A percentile compares a stretch with the other conserved stretches of the same genome.
These are phyloP conservation scores for Dactylorhiza incarnata DNA, from an alignment of 106 monocot genomes.

Conservation along the genomic window DNA sequence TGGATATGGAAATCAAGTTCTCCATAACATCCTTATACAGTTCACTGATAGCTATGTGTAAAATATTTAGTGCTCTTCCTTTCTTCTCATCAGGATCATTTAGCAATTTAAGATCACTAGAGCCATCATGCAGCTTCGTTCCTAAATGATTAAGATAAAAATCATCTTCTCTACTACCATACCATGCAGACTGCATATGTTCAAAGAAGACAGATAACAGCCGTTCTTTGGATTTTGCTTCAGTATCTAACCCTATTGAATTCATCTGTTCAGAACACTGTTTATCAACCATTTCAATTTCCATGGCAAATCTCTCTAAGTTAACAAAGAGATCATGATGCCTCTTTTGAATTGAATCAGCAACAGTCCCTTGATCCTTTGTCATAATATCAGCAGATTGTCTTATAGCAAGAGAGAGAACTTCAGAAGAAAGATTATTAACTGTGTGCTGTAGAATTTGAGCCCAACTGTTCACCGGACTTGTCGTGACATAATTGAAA, in stretches of 20 bases:
- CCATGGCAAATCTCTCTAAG: slow-evolving; percentile 49
- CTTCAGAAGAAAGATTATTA: slow-evolving; percentile 65
- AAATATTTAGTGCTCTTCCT: slow-evolving; percentile 22
- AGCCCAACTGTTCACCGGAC: slow-evolving; percentile 73
- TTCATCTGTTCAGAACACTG: slow-evolving; percentile 62
- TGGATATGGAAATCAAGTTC: slow-evolving; percentile 37
- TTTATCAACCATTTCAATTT: slow-evolving; percentile 46
- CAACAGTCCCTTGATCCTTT: slow-evolving; percentile 43
- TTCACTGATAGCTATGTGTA: slow-evolving; percentile 38
- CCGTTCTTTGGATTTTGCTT: slow-evolving; percentile 60
- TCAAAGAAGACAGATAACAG: slow-evolving; percentile 56
- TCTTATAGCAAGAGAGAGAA: slow-evolving; percentile 53
- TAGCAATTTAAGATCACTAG: slow-evolving; percentile 19
- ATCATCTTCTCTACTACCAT: slow-evolving; percentile 37
- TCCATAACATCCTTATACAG: slow-evolving; percentile 46
- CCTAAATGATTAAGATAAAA: slow-evolving; percentile 8
- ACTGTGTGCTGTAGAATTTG: slow-evolving; percentile 71
- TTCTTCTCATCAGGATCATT: slow-evolving; percentile 42
- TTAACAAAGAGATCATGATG: slow-evolving; percentile 53
- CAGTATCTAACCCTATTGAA: slow-evolving; percentile 55
- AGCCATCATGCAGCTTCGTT: slow-evolving; percentile 18
- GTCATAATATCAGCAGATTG: slow-evolving; percentile 72
- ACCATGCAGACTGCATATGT: slow-evolving; percentile 54
- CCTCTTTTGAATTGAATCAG: slow-evolving; percentile 55
- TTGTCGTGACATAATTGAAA: slow-evolving; percentile 68